phyloP scores from a whole-genome alignment of 2,329 filamentous ascomycete species.

The Penicillium janthinellum region DNA sequence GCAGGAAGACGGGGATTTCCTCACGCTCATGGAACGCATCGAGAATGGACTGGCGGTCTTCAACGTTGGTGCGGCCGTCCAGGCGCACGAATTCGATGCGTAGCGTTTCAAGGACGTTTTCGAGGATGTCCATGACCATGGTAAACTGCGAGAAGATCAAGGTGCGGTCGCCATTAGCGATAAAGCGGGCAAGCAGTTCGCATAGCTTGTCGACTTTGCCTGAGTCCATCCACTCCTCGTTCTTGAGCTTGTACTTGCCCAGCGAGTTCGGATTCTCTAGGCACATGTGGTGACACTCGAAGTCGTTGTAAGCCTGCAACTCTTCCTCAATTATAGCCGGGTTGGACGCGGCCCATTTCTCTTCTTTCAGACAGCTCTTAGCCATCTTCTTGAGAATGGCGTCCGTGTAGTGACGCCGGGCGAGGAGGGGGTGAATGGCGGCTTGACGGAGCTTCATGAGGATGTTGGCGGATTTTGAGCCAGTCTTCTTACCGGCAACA shows the following conservation, averaged over 20 bases:
- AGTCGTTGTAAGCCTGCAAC: slow-evolving; percentile 59
- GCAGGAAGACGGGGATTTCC: slow-evolving; percentile 83
- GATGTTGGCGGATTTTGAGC: slow-evolving; percentile 62
- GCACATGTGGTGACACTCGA: slow-evolving; percentile 63
- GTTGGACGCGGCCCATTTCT: slow-evolving; percentile 55
- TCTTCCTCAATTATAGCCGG: slow-evolving; percentile 58
- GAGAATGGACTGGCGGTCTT: slow-evolving; percentile 82
- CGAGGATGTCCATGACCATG: slow-evolving; percentile 85
- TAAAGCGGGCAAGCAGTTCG: slow-evolving; percentile 71
- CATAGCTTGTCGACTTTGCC: slow-evolving; percentile 86
- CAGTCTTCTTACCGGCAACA: slow-evolving; percentile 57
- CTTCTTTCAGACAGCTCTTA: slow-evolving; percentile 71
- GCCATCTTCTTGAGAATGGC: slow-evolving; percentile 75
- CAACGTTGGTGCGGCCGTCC: slow-evolving; percentile 79
- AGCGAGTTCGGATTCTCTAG: slow-evolving; percentile 55
- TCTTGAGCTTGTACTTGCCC: slow-evolving; percentile 58
- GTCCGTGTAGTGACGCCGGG: slow-evolving; percentile 78
- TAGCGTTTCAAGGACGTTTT: slow-evolving; percentile 74
- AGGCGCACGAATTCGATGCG: slow-evolving; percentile 79
- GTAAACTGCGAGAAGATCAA: slow-evolving; percentile 95
- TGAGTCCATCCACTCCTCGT: slow-evolving; percentile 68
- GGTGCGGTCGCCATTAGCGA: slow-evolving; percentile 78
- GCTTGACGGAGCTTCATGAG: slow-evolving; percentile 93
- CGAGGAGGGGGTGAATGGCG: slow-evolving; percentile 86
- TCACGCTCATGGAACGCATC: slow-evolving; percentile 78